Evolutionary conservation across 2,329 filamentous ascomycete genomes (phyloP), one percentile per base, ranked within the genome.

Genomic region (Zymoseptoria crescenta): DNA sequence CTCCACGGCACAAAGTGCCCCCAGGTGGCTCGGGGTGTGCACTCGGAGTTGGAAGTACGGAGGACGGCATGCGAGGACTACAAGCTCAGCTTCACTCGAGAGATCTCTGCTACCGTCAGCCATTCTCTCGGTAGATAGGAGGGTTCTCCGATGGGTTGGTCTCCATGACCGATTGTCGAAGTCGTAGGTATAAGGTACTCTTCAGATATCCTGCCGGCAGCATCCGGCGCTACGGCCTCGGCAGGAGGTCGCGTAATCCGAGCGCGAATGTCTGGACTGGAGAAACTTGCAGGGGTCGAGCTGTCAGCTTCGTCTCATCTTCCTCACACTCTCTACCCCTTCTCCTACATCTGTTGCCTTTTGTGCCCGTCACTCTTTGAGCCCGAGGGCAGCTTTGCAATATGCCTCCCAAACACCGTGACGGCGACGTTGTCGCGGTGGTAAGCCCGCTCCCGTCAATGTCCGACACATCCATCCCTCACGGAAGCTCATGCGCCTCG

Each of bases 371-470:
- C 13, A n/a, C 35, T 45, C 10, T 16, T 45, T 45, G 35, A 45
- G 35, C 35, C 35, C n/a, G 13, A 45, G 35, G 35, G 35, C 35
- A 6, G 35, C 35, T 45, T 45, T 6, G 58, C 30, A 60, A 24
- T 27, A 86, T 86, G 83, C 80, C 81, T 67, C 80, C 82, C 65
- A 84, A 83, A 74, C 80, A 78, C 69, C 83, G 82, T 74, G 83
- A 85, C 65, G 83, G 83, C 71, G 83, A 85, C 70, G 80, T 83
- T 61, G 79, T 86, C 67, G 80, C 83, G 59, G 76, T 82, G 64
- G 83, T 86, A 75, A 68, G 80, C 56, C 24, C 63, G 50, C 53
- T 30, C n/a, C 59, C 50, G 41, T 53, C 21, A 21, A 20, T 28
- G 49, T 19, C 45, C 20, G 27, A 19, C 7, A 19, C 51, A 52